Base-by-base conservation (phyloP, 495 filamentous ascomycete species). In the Xylaria palmicola region DNA sequence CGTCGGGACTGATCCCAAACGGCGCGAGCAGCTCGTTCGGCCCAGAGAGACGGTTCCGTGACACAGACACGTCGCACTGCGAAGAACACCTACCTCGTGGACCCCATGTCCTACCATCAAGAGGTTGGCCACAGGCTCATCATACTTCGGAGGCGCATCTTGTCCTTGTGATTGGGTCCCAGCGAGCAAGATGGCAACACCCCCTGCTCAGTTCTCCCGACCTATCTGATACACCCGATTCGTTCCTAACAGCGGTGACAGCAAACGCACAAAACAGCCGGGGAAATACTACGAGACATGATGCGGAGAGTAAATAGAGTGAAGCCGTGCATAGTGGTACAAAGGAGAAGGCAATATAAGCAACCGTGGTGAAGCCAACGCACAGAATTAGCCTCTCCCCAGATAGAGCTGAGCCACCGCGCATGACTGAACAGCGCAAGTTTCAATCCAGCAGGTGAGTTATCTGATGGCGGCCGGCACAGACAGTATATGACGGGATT, bases 41-140 rank as follows among this genome's bases (percentile, higher is more conserved):
- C 48, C 39, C 48, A 60, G 47, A 60, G 47, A 60, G 7, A 15
- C 26, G 37, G 48, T 60, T 60, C 39, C 27, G 57, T 60, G 22
- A 51, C 39, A 52, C 39, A 24, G 36, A 26, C 45, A 40, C 26
- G 56, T 59, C 56, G 24, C 45, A 49, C 44, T 49, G 32, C 15
- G 32, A 51, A 51, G 34, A 39, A 52, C 47, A 34, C 20, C 24
- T 36, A 36, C 49, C 57, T 51, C 57, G 47, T 44, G 36, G 47
- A n/a, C 19, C n/a, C 47, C 57, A 59, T 59, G 34, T 59, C 36
- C 34, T 17, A 26, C 39, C 19, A 17, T 22, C 37, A 29, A 6
- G 37, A 41, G 17, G 39, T 12, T 13, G 24, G 22, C 44, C 32
- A 44, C 36, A 19, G 55, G 41, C 32, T 37, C 19, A 26, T 26